Evolutionary conservation across 805 yeast genomes (phyloP).

Genomic region (Schwanniomyces polymorphus): DNA sequence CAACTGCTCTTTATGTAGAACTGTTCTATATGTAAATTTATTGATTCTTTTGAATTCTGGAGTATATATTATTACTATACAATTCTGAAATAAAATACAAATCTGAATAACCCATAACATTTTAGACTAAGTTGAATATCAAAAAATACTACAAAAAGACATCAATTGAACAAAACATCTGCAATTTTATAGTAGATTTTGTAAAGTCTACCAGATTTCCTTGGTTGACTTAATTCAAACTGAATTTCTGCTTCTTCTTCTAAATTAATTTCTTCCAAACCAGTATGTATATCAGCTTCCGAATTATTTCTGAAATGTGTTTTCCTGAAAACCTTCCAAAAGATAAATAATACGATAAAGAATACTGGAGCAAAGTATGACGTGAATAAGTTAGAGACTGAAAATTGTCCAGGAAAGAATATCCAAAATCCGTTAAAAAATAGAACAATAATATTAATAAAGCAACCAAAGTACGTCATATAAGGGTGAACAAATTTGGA

Average conservation of each 20-base stretch:
- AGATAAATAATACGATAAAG: slow-evolving; percentile 18
- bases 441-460: slow-evolving; percentile 22
- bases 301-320: slow-evolving; percentile 26
- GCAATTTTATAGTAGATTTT: slow-evolving; percentile 17
- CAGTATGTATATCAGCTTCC: slow-evolving; percentile 37
- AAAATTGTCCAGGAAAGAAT: slow-evolving; percentile 36
- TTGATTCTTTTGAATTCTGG: no score
- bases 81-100: neutral
- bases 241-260: slow-evolving; percentile 32
- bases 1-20: no score
- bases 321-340: slow-evolving; percentile 33
- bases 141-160: neutral
- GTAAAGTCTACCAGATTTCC: slow-evolving; percentile 21
- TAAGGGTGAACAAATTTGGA: slow-evolving; percentile 24
- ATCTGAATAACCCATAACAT: neutral
- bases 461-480: slow-evolving; percentile 23
- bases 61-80: no score
- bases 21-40: no score
- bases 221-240: slow-evolving; percentile 15
- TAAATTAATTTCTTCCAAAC: slow-evolving; percentile 31
- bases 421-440: slow-evolving; percentile 44
- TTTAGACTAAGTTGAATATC: neutral
- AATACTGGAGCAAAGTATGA: slow-evolving; percentile 39
- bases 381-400: slow-evolving; percentile 35
- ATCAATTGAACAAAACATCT: slow-evolving; percentile 21